phyloP scores from a whole-genome alignment of 2,329 filamentous ascomycete species.

The Nakataea oryzae region DNA sequence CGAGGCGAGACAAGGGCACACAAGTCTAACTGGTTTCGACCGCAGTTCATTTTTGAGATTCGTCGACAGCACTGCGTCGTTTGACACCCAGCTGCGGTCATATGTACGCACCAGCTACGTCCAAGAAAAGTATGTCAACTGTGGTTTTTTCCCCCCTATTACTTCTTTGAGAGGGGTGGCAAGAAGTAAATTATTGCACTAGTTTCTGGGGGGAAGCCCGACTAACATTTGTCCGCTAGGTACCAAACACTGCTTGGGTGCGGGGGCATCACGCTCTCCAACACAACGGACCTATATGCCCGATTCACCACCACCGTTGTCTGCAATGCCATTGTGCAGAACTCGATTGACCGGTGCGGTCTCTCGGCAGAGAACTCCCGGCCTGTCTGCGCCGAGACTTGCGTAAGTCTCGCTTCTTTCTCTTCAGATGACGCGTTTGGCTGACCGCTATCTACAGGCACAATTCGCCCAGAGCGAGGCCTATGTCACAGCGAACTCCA shows the following conservation, averaged over 20 bases:
- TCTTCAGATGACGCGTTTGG: neutral
- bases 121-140: conserved; percentile 56
- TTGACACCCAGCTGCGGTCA: conserved; percentile 62
- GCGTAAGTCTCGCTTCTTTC: conserved; percentile 43
- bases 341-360: conserved; percentile 62
- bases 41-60: conserved; percentile 72
- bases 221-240: conserved; percentile 34
- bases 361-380: conserved; percentile 53
- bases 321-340: conserved; percentile 90
- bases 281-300: conserved; percentile 77
- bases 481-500: conserved; percentile 63
- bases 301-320: conserved; percentile 86
- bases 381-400: conserved; percentile 83
- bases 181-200: too few relatives aligned
- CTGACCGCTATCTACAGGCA: conserved; percentile 37
- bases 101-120: conserved; percentile 72
- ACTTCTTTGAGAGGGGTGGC: too few relatives aligned
- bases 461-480: conserved; percentile 84
- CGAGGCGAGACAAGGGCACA: neutral
- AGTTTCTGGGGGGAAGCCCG: neutral
- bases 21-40: neutral
- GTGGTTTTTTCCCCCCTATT: too few relatives aligned
- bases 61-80: conserved; percentile 65
- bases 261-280: conserved; percentile 61
- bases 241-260: conserved; percentile 78